Percentiles rank a stretch among this genome's conserved stretches.
Evolutionary conservation across 2,329 filamentous ascomycete genomes (phyloP).

Genomic region (Colletotrichum musicola): DNA sequence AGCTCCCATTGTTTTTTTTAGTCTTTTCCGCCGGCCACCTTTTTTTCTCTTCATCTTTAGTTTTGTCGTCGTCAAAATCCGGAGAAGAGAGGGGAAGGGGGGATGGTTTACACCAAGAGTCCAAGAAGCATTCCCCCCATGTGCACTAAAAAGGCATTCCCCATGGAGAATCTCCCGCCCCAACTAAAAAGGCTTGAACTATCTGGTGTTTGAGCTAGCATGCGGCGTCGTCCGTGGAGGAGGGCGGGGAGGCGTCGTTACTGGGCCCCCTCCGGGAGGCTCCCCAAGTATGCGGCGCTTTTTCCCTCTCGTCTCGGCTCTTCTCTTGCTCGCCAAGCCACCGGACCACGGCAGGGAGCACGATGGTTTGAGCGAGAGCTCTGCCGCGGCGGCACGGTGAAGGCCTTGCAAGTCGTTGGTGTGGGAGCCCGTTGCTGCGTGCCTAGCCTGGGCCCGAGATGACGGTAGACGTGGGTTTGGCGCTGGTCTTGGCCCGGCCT

Average conservation of each 20-base stretch:
- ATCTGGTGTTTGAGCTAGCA: neutral
- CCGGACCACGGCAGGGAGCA: neutral
- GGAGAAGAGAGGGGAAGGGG: neutral
- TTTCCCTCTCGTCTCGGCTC: neutral
- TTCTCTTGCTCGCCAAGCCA: neutral
- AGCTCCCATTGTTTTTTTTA: neutral
- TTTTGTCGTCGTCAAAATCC: neutral
- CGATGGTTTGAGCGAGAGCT: conserved; percentile 20
- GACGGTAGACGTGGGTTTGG: neutral
- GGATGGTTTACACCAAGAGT: no score
- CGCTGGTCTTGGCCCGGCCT: neutral
- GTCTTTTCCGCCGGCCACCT: neutral
- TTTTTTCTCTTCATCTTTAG: neutral
- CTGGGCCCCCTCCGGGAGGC: neutral
- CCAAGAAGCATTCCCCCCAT: no score
- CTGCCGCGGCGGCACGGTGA: neutral
- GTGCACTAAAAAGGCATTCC: neutral
- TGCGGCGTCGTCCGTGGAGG: neutral
- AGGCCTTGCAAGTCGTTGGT: neutral
- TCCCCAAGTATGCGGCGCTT: neutral
- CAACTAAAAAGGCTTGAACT: neutral
- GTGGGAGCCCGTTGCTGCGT: neutral
- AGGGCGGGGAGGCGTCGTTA: conserved; percentile 5
- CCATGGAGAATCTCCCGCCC: conserved; percentile 5
- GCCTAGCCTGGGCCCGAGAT: conserved; percentile 3